Conservation (phyloP, 2,329 filamentous ascomycete species). For the Pezicula carpinea region DNA sequence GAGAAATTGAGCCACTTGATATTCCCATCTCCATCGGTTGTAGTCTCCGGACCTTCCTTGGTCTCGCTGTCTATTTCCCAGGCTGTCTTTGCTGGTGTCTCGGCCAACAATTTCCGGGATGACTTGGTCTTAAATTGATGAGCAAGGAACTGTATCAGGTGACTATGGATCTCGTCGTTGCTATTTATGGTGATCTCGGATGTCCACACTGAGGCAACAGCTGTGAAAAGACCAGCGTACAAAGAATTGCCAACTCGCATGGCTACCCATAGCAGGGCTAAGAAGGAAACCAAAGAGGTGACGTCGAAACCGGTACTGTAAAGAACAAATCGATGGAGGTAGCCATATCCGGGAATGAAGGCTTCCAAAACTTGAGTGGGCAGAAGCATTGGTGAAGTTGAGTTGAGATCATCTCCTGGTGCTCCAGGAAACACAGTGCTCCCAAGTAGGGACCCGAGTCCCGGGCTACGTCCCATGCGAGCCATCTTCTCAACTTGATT, state of each 20-base stretch:
- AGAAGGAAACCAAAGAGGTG: conserved; percentile 24
- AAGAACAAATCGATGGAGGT: conserved; percentile 25
- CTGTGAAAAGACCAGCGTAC: conserved; percentile 29
- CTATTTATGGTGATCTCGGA: conserved; percentile 48
- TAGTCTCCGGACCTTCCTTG: conserved; percentile 39
- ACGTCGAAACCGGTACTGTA: conserved; percentile 25
- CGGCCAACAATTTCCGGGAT: conserved; percentile 49
- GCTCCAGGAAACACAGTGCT: neutral
- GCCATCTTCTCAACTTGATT: conserved; percentile 11
- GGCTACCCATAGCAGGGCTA: conserved; percentile 33
- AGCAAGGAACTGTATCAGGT: conserved; percentile 55
- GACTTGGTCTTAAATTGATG: conserved; percentile 45
- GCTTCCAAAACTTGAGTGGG: conserved; percentile 18
- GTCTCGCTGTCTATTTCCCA: conserved; percentile 45
- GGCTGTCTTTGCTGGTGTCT: conserved; percentile 48
- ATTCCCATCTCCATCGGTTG: conserved; percentile 32
- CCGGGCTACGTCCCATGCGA: conserved; percentile 2
- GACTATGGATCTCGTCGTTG: conserved; percentile 52
- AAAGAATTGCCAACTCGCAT: conserved; percentile 35
- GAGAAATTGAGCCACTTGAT: conserved; percentile 53
- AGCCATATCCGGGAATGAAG: conserved; percentile 28
- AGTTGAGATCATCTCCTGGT: conserved; percentile 7
- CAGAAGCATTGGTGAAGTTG: conserved; percentile 18
- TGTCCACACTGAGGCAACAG: conserved; percentile 44
- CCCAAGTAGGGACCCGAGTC: neutral